Evolutionary conservation across 257 asterid genomes (phyloP).

Genomic region (Solanum piurae): DNA sequence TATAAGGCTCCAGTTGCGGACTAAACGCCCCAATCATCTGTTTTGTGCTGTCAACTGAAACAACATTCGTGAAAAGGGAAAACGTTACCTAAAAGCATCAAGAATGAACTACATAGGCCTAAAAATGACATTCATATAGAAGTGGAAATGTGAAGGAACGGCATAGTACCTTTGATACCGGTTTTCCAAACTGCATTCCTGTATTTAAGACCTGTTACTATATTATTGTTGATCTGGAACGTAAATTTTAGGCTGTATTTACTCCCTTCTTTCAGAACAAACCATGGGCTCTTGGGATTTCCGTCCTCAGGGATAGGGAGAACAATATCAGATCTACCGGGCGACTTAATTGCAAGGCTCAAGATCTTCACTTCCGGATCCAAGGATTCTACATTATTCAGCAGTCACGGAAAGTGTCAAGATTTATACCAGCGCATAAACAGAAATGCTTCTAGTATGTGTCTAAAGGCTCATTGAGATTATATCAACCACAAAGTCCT

Average conservation of each 20-base stretch:
- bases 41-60: constrained; percentile 75
- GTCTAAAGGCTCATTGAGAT: not conserved
- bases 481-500: not conserved
- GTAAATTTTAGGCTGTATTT: constrained; percentile 49
- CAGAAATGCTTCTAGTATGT: not conserved
- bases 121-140: not conserved
- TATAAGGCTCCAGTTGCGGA: constrained; percentile 82
- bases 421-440: not conserved
- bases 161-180: constrained; percentile 45
- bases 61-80: not conserved
- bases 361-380: constrained; percentile 63
- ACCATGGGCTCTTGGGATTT: constrained; percentile 61
- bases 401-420: not conserved
- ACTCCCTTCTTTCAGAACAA: constrained; percentile 62
- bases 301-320: constrained; percentile 51
- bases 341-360: constrained; percentile 53
- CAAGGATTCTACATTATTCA: constrained; percentile 34
- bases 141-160: not conserved
- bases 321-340: constrained; percentile 44
- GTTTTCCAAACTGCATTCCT: constrained; percentile 68
- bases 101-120: not conserved
- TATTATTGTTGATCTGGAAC: constrained; percentile 56
- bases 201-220: constrained; percentile 62
- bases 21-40: constrained; percentile 97
- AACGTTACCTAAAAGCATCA: not conserved